These are phyloP conservation scores for Pharus latifolius DNA, from an alignment of 176 grass and related monocot species.

Conservation along the genomic window DNA sequence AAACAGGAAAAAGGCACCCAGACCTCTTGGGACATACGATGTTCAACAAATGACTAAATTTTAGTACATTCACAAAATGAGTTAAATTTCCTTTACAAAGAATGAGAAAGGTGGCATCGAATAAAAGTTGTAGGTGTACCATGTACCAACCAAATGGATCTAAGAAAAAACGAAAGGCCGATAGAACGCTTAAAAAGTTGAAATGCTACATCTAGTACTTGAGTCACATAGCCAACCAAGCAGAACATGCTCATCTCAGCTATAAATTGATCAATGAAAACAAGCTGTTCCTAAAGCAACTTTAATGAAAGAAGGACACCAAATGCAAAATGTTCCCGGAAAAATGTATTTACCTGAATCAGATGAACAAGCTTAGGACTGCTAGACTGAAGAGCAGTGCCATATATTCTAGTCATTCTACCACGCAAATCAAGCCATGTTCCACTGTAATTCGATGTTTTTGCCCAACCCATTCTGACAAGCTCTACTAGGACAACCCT, in stretches of 20 bases:
- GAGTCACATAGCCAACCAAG: no score
- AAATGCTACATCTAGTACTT: no score
- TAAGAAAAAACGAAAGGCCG: neutral
- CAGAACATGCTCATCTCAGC: no score
- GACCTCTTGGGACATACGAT: neutral
- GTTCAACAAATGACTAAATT: neutral
- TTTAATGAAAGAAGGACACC: conserved; percentile 4
- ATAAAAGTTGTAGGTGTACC: neutral
- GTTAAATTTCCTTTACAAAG: neutral
- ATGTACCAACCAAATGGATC: neutral
- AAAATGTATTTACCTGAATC: conserved; percentile 47
- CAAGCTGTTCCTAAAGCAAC: conserved; percentile 3
- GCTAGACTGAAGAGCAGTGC: conserved; percentile 49
- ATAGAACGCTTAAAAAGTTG: no score
- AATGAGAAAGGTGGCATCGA: neutral
- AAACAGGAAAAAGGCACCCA: neutral
- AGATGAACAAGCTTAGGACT: conserved; percentile 50
- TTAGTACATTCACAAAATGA: neutral
- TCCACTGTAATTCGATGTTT: conserved; percentile 40
- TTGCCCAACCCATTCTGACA: conserved; percentile 40
- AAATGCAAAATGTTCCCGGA: neutral
- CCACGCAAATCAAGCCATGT: conserved; percentile 40
- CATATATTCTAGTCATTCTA: conserved; percentile 57
- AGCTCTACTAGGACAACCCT: conserved; percentile 61
- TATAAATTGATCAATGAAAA: neutral